These are phyloP conservation scores for Dryas alaskensis DNA, from an alignment of 306 rosid species.

Conservation along the genomic window DNA sequence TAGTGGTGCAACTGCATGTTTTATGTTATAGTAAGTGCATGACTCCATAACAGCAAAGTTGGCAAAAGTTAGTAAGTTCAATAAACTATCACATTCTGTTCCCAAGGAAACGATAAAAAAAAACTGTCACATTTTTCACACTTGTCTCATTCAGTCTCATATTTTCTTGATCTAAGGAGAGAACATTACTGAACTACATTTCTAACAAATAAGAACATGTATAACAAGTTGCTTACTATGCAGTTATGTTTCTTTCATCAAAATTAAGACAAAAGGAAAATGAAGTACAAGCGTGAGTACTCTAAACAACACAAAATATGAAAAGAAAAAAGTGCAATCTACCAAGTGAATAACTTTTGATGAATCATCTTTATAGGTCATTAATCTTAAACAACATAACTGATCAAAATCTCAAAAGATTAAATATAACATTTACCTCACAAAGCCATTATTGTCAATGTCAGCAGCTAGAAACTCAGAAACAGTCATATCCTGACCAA, in stretches of 20 bases:
- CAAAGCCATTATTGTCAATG: constrained; percentile 86
- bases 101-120: neutral
- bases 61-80: neutral
- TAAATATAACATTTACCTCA: constrained; percentile 54
- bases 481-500: constrained; percentile 93
- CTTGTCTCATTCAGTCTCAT: neutral
- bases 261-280: neutral
- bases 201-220: too few species aligned
- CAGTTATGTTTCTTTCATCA: neutral
- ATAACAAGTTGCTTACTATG: neutral
- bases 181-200: too few species aligned
- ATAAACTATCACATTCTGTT: neutral
- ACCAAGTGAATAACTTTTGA: neutral
- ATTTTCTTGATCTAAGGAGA: neutral
- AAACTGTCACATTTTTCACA: too few species aligned
- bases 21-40: too few species aligned
- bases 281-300: neutral
- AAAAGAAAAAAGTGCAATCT: neutral
- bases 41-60: neutral
- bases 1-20: too few species aligned
- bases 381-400: neutral
- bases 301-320: neutral
- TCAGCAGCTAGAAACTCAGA: constrained; percentile 96
- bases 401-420: neutral
- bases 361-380: neutral